A percentile compares a stretch with the other conserved stretches of the same genome.
These are phyloP conservation scores for Oleoguttula mirabilis DNA, from an alignment of 495 filamentous ascomycete genomes.

Conservation along the genomic window DNA sequence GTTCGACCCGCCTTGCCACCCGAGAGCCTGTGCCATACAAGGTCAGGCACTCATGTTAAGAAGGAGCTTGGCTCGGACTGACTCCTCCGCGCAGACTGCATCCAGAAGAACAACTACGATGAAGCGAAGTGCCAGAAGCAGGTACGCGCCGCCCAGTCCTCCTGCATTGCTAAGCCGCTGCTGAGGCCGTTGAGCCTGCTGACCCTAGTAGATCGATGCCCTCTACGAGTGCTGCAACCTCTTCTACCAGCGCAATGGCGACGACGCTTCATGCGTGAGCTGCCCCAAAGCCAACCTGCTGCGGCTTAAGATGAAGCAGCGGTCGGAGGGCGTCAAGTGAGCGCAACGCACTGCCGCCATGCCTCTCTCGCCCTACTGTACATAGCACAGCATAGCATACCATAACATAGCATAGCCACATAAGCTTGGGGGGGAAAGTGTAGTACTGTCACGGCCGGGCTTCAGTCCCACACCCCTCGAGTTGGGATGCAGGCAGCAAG, in stretches of 20 bases:
- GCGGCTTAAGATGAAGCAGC: slow-evolving; percentile 77
- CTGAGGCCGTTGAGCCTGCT: too few relatives aligned
- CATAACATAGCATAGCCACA: too few relatives aligned
- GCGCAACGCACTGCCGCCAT: too few relatives aligned
- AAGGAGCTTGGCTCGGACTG: too few relatives aligned
- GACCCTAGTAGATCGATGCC: slow-evolving; percentile 59
- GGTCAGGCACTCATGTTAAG: too few relatives aligned
- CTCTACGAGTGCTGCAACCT: slow-evolving; percentile 88
- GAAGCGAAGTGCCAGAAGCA: slow-evolving; percentile 65
- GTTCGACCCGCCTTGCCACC: slow-evolving; percentile 72
- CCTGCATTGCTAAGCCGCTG: neutral
- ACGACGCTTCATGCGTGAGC: slow-evolving; percentile 61
- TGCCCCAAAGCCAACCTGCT: slow-evolving; percentile 77
- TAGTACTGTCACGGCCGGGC: too few relatives aligned
- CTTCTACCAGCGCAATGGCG: slow-evolving; percentile 74
- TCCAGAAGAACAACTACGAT: slow-evolving; percentile 73
- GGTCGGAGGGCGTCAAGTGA: slow-evolving; percentile 33
- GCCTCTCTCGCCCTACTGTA: too few relatives aligned
- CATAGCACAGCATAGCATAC: too few relatives aligned
- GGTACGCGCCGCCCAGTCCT: slow-evolving; percentile 10
- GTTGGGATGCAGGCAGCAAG: too few relatives aligned
- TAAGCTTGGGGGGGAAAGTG: too few relatives aligned
- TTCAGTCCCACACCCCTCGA: too few relatives aligned
- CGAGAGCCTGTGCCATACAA: slow-evolving; percentile 86
- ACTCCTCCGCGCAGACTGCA: slow-evolving; percentile 62